Conservation (phyloP, 176 grass and related monocot genomes). For the Rhynchospora tenuis region DNA sequence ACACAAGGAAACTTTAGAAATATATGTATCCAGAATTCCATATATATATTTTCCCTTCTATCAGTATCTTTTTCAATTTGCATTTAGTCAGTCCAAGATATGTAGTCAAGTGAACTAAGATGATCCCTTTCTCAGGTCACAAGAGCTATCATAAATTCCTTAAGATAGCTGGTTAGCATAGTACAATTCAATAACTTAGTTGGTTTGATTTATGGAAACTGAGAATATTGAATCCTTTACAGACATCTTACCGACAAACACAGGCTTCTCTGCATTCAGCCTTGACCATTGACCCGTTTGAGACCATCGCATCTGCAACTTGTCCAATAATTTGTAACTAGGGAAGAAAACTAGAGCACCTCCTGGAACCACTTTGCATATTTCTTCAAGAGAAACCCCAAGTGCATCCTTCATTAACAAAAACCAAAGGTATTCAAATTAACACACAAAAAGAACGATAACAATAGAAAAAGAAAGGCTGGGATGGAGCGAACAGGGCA, state of each 20-base stretch:
- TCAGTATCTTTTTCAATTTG: neutral
- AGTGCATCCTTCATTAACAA: conserved; percentile 65
- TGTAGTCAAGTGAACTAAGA: neutral
- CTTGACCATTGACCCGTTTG: conserved; percentile 86
- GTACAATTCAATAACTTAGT: neutral
- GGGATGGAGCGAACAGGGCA: neutral
- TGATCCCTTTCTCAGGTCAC: neutral
- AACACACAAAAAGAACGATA: neutral
- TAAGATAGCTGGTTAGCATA: neutral
- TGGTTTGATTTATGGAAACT: neutral
- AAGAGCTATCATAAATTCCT: too few relatives aligned
- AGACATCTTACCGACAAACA: conserved; percentile 74
- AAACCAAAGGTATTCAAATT: neutral
- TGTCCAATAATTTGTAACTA: conserved; percentile 93
- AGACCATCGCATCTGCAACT: conserved; percentile 63
- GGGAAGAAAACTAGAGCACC: conserved; percentile 94
- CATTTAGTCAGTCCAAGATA: neutral
- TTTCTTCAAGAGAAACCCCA: conserved; percentile 88
- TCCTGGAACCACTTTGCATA: conserved; percentile 77
- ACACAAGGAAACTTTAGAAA: neutral
- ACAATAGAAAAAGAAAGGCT: neutral
- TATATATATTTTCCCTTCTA: neutral
- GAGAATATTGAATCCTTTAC: conserved; percentile 21
- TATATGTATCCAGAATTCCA: neutral
- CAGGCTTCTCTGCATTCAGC: conserved; percentile 74